These are phyloP conservation scores for Platanthera zijinensis DNA, from an alignment of 106 monocot species.

Conservation along the genomic window DNA sequence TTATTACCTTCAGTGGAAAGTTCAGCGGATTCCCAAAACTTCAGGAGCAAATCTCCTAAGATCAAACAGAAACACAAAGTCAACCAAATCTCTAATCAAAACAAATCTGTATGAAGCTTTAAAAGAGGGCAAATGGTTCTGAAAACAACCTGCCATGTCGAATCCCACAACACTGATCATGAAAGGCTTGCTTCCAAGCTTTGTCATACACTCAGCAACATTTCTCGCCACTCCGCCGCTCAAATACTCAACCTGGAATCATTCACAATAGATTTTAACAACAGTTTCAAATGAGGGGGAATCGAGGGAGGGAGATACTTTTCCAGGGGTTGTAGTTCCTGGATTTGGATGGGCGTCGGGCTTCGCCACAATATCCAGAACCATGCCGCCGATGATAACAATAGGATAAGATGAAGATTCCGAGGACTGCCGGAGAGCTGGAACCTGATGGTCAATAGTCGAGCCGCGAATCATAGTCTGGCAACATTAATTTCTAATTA, in stretches of 20 bases:
- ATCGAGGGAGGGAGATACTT: conserved; percentile 21
- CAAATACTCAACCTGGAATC: conserved; percentile 48
- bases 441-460: conserved; percentile 15
- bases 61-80: conserved; percentile 9
- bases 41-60: conserved; percentile 50
- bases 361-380: conserved; percentile 71
- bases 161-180: conserved; percentile 70
- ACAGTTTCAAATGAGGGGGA: neutral
- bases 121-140: neutral
- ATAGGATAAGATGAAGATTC: conserved; percentile 23
- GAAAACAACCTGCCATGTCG: conserved; percentile 68
- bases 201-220: conserved; percentile 83
- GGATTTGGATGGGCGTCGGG: conserved; percentile 29
- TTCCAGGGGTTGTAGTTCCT: conserved; percentile 64
- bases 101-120: neutral
- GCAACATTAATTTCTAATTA: too few relatives aligned
- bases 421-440: neutral
- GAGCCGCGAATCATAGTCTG: neutral
- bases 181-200: conserved; percentile 66
- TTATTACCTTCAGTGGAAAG: conserved; percentile 74
- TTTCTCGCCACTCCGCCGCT: conserved; percentile 86
- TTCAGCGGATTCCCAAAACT: conserved; percentile 56
- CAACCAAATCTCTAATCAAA: neutral
- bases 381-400: conserved; percentile 80
- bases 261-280: neutral